Percentiles rank a stretch among this genome's conserved stretches.
Conservation (phyloP, 352 stramenopile genomes). For the Blastocystis sp. region DNA sequence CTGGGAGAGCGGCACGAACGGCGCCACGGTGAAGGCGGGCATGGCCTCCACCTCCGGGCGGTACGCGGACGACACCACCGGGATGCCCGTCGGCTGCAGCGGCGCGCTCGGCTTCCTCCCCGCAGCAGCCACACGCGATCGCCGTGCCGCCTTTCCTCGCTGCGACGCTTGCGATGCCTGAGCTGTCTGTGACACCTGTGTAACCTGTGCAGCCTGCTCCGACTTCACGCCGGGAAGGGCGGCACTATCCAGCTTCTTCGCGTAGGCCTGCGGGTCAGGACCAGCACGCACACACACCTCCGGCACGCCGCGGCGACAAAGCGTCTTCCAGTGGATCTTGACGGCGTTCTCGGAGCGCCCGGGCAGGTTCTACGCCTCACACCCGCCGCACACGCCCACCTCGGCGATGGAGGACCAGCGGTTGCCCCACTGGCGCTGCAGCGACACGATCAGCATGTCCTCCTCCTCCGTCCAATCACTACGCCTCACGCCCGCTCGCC, state of each 20-base stretch:
- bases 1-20: neutral
- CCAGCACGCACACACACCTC: neutral
- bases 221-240: too few species aligned
- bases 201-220: too few species aligned
- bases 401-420: slow-evolving; percentile 84
- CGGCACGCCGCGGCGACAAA: slow-evolving; percentile 74
- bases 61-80: too few species aligned
- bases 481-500: slow-evolving; percentile 74
- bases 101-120: too few species aligned
- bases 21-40: too few species aligned
- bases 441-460: slow-evolving; percentile 82
- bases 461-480: slow-evolving; percentile 82
- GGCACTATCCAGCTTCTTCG: too few species aligned
- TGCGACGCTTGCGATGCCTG: too few species aligned
- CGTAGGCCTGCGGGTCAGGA: neutral
- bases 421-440: slow-evolving; percentile 81
- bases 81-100: too few species aligned
- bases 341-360: slow-evolving; percentile 83
- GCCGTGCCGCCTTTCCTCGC: too few species aligned
- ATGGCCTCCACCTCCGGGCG: too few species aligned
- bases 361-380: slow-evolving; percentile 73
- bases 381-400: slow-evolving; percentile 69
- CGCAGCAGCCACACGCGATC: too few species aligned
- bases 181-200: too few species aligned
- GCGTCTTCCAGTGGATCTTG: slow-evolving; percentile 87